phyloP scores from a whole-genome alignment of 495 filamentous ascomycete genomes.

The Neurospora sp. region DNA sequence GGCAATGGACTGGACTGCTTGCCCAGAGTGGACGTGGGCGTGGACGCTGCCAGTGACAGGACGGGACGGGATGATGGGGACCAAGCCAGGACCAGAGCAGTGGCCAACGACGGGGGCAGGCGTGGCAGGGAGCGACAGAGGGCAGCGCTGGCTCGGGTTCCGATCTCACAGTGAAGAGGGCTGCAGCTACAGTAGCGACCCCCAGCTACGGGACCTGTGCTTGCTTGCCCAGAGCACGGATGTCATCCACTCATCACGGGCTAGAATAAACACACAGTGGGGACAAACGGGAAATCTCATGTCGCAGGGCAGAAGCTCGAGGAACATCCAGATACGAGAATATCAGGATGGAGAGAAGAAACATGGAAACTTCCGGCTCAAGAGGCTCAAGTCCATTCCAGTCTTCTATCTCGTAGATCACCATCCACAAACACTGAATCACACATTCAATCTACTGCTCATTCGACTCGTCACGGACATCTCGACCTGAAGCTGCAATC shows the following conservation, averaged over 20 bases:
- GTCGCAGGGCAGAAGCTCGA: background rate
- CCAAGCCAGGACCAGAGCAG: background rate
- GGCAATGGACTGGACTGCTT: slow-evolving; percentile 13
- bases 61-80: background rate
- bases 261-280: background rate
- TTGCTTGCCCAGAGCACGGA: background rate
- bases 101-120: background rate
- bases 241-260: background rate
- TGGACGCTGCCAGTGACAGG: background rate
- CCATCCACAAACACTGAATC: background rate
- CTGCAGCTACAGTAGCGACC: background rate
- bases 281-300: background rate
- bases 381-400: background rate
- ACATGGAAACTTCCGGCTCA: background rate
- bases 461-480: background rate
- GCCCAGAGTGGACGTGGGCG: background rate
- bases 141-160: background rate
- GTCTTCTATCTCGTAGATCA: background rate
- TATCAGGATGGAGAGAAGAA: background rate
- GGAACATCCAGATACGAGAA: background rate
- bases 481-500: background rate
- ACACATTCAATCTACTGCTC: background rate
- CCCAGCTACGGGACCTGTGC: background rate
- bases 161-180: background rate
- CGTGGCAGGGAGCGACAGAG: background rate